Evolutionary conservation across 805 yeast genomes (phyloP), one percentile per base, ranked within the genome.

Genomic region (Yarrowia keelungensis): DNA sequence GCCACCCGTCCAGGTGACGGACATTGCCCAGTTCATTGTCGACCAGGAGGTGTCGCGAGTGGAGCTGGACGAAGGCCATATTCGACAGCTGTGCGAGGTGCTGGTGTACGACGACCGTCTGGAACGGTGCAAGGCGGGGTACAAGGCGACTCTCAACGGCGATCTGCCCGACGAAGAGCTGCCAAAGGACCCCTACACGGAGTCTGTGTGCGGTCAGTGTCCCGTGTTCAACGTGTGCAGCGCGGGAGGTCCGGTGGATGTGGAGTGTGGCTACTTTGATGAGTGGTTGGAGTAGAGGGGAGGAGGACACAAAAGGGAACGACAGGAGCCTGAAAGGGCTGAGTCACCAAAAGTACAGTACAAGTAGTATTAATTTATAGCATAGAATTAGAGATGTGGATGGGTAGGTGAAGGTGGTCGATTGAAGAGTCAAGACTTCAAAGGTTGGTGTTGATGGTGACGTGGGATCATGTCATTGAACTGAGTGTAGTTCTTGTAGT

Each of bases 1-100:
- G 10, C 85, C 89, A 1, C 81, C 91, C n/a, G 86, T 86, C 56
- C 87, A 89, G 67, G 67, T 62, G 9, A 36, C 67, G 3, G 45
- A 53, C 38, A 90, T 95, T 49, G 84, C 87, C 76, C 87, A 86
- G 32, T 94, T 92, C 75, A 91, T 95, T 45, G 80, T 83, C 12
- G 79, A 83, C 16, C 85, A 90, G 46, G 89, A 89, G 66, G 89
- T 95, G 69, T 89, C 97, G 10, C 86, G 89, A 45, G 93, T 92
- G 22, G 97, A 93, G 66, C 83, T 95, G 70, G 86, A 87, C 2
- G 81, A 85, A 22, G 81, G 85, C 45, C 97, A 95, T 76, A 88
- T 95, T 59, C 82, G 92, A 69, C 82, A 96, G 0, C 80, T 95
- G 26, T 92, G 98, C 77, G 96, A 92, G 71, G 98, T 95, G 15